A percentile compares a stretch with the other conserved stretches of the same genome.
Conservation (phyloP, 2,329 filamentous ascomycete genomes). For the Fusarium oxysporum region DNA sequence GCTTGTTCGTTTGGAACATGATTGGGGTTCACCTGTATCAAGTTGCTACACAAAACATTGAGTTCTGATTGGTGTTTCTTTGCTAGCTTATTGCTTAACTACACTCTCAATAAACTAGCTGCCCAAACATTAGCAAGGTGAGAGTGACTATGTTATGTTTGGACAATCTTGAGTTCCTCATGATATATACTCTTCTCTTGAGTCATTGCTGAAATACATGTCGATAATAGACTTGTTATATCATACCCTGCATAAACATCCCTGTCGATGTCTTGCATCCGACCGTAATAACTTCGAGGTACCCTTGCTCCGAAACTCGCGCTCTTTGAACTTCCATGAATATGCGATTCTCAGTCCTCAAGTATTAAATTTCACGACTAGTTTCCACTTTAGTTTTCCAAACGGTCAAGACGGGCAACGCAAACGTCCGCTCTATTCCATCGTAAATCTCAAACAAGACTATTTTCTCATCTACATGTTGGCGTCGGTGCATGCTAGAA, state of each 20-base stretch:
- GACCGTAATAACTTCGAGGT: background rate
- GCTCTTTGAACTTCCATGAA: background rate
- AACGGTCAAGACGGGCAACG: rapidly evolving
- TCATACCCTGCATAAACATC: background rate
- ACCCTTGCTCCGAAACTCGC: too few species aligned
- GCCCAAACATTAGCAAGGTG: rapidly evolving
- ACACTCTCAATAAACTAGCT: background rate
- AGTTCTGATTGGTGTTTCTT: constrained; percentile 8
- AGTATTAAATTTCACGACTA: background rate
- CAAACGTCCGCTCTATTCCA: background rate
- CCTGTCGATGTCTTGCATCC: background rate
- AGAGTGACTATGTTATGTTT: background rate
- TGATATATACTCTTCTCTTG: background rate
- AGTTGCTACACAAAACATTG: background rate
- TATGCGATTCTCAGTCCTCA: background rate
- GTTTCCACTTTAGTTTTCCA: background rate
- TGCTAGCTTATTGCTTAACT: background rate
- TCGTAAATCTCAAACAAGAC: too few species aligned
- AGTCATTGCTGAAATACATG: background rate
- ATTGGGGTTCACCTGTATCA: background rate
- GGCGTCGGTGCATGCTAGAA: too few species aligned
- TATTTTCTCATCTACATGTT: background rate
- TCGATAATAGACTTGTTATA: background rate
- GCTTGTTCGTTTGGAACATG: background rate
- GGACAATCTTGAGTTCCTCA: too few species aligned